Percentiles rank a stretch among this genome's conserved stretches.
Conservation (phyloP, 176 grass and related monocot genomes). For the Oropetium thomaeum region DNA sequence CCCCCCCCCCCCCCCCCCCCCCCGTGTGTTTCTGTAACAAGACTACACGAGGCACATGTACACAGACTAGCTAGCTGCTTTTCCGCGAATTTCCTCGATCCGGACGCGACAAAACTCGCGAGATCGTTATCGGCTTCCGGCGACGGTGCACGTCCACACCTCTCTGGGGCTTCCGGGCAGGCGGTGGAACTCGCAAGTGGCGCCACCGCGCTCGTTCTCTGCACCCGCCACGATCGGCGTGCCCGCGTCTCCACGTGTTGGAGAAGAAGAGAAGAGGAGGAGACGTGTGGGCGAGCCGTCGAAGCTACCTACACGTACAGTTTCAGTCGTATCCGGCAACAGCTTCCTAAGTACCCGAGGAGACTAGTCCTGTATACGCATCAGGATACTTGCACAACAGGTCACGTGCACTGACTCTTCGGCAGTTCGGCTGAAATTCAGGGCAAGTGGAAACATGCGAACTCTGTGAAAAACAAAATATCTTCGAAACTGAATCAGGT, state of each 20-base stretch:
- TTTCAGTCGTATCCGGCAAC: not conserved
- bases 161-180: not conserved
- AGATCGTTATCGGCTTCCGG: conserved; percentile 15
- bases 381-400: not conserved
- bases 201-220: not conserved
- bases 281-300: not conserved
- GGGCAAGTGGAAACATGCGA: not conserved
- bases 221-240: not conserved
- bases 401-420: not conserved
- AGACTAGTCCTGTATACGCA: not conserved
- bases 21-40: not conserved
- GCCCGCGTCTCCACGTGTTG: not conserved
- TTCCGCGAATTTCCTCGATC: not conserved
- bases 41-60: not conserved
- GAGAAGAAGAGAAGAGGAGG: not conserved
- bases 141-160: no score
- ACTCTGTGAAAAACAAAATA: no score
- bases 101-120: not conserved
- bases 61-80: not conserved
- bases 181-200: not conserved
- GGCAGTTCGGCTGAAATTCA: not conserved
- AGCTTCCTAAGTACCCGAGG: no score
- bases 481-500: not conserved
- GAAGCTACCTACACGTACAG: not conserved
- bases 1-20: no score